Percentiles rank a stretch among this genome's conserved stretches.
phyloP scores from a whole-genome alignment of 768 basidiomycete genomes.

The Phlebiopsis flavidoalba region DNA sequence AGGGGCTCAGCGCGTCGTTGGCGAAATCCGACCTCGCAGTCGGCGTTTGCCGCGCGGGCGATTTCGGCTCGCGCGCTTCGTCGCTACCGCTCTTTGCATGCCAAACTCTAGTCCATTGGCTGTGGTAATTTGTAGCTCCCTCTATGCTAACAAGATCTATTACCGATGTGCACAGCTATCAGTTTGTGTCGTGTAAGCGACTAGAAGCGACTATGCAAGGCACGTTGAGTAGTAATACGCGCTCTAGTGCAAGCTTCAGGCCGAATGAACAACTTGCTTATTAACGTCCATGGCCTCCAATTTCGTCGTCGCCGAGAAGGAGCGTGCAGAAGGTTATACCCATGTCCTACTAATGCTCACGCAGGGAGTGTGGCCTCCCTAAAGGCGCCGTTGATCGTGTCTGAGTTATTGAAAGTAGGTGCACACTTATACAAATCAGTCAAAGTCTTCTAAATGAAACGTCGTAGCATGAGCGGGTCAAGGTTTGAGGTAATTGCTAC shows the following conservation, averaged over 20 bases:
- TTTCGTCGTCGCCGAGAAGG: constrained; percentile 20
- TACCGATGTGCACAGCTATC: no score
- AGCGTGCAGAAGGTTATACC: constrained; percentile 30
- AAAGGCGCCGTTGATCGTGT: constrained; percentile 86
- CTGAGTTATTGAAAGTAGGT: constrained; percentile 64
- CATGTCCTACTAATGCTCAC: constrained; percentile 85
- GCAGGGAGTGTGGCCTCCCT: constrained; percentile 95
- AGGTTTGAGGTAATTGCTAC: constrained; percentile 84
- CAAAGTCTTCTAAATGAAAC: neutral
- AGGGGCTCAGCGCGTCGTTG: constrained; percentile 7
- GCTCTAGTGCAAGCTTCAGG: neutral
- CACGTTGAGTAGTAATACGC: neutral
- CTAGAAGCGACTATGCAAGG: no score
- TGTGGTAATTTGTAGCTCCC: no score
- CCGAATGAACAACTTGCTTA: constrained; percentile 1
- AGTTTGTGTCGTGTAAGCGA: no score
- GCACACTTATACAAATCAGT: neutral
- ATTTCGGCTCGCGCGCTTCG: constrained; percentile 11
- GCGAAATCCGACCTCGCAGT: constrained; percentile 9
- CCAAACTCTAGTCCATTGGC: no score
- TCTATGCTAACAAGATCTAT: no score
- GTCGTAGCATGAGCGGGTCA: constrained; percentile 66
- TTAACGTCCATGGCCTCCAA: constrained; percentile 1
- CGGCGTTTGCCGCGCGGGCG: constrained; percentile 15
- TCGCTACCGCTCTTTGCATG: neutral